Conservation (phyloP, 805 yeast genomes). For the Wickerhamomyces queroliae region DNA sequence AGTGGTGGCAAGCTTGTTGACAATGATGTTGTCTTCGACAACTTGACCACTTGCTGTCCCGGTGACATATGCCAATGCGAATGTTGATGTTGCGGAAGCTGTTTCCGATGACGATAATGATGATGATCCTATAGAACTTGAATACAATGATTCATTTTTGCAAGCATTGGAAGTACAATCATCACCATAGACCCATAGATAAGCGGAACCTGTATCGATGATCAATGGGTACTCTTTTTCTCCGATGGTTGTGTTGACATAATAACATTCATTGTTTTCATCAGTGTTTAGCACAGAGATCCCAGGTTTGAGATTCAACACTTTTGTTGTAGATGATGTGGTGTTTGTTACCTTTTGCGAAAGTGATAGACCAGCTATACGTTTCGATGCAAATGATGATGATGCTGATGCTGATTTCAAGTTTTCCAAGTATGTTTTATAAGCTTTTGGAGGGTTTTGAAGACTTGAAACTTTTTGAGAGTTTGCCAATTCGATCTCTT, state of each 20-base stretch:
- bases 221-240: slow-evolving; percentile 43
- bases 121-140: slow-evolving; percentile 16
- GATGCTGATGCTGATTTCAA: neutral
- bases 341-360: no score
- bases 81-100: slow-evolving; percentile 25
- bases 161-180: slow-evolving; percentile 44
- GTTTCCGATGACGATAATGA: slow-evolving; percentile 7
- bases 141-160: slow-evolving; percentile 24
- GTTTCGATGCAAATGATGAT: neutral
- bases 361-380: neutral
- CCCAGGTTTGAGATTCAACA: slow-evolving; percentile 23
- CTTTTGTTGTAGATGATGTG: slow-evolving; percentile 2
- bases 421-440: neutral
- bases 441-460: neutral
- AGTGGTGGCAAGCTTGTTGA: slow-evolving; percentile 27
- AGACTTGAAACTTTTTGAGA: neutral
- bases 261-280: slow-evolving; percentile 29
- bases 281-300: slow-evolving; percentile 23
- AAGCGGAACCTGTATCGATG: slow-evolving; percentile 62
- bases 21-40: slow-evolving; percentile 29
- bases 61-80: slow-evolving; percentile 46
- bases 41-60: slow-evolving; percentile 48
- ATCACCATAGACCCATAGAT: slow-evolving; percentile 55
- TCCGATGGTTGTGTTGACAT: slow-evolving; percentile 33
- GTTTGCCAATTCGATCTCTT: neutral